Conservation (phyloP, 2,329 filamentous ascomycete genomes). For the Sclerotinia subarctica region DNA sequence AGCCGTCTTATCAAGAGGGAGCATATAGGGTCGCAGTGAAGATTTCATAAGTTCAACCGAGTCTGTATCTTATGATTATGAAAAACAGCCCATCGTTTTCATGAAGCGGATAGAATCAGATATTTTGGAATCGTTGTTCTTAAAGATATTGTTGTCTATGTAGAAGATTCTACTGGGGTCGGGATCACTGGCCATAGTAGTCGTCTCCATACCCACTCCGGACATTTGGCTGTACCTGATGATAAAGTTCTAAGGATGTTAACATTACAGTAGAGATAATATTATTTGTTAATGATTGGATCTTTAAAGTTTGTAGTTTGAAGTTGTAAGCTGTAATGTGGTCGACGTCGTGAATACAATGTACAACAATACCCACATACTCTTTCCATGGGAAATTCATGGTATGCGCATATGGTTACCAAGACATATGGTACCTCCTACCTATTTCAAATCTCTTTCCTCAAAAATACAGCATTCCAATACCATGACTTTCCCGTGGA, state of each 20-base stretch:
- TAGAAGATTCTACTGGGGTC: background rate
- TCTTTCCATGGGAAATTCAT: too few relatives aligned
- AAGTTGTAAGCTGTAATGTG: background rate
- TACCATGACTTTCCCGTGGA: constrained; percentile 26
- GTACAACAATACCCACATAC: background rate
- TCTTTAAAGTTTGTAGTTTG: background rate
- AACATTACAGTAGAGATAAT: background rate
- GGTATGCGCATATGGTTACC: too few relatives aligned
- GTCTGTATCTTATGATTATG: too few relatives aligned
- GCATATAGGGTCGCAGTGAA: too few relatives aligned
- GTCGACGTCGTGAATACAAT: background rate
- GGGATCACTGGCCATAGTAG: background rate
- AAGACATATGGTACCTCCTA: background rate
- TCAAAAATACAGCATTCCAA: constrained; percentile 28
- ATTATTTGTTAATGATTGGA: background rate
- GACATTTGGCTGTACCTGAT: background rate
- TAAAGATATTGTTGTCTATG: background rate
- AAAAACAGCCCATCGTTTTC: background rate
- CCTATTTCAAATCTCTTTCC: constrained; percentile 24
- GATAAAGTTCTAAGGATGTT: background rate
- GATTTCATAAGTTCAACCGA: too few relatives aligned
- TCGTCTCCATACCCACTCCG: background rate
- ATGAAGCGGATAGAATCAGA: background rate
- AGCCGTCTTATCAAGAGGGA: too few relatives aligned
- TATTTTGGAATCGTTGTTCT: background rate